phyloP scores from a whole-genome alignment of 768 basidiomycete genomes.

The Boletus bicolor region DNA sequence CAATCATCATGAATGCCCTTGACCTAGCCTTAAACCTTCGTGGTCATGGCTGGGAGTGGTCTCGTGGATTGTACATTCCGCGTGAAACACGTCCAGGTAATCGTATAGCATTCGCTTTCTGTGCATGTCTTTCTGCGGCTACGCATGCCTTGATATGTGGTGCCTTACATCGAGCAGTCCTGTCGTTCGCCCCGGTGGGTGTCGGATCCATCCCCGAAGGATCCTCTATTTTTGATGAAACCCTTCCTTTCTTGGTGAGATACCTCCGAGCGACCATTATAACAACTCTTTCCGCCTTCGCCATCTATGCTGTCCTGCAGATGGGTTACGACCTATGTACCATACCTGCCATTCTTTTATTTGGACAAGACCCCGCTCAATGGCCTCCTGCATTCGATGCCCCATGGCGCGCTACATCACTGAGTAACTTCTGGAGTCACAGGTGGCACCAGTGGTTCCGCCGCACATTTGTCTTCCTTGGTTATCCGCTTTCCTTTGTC shows the following conservation, averaged over 20 bases:
- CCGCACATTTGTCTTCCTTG: constrained; percentile 27
- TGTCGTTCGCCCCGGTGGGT: constrained; percentile 42
- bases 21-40: constrained; percentile 53
- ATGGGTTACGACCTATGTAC: constrained; percentile 26
- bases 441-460: constrained; percentile 40
- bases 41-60: constrained; percentile 63
- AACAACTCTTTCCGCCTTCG: constrained; percentile 40
- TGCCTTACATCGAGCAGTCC: constrained; percentile 42
- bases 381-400: constrained; percentile 35
- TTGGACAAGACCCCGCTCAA: constrained; percentile 27
- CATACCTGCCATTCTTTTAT: constrained; percentile 24
- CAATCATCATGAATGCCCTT: constrained; percentile 36
- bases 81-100: constrained; percentile 41
- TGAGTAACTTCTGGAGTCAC: constrained; percentile 36
- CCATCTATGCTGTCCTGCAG: constrained; percentile 45
- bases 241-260: constrained; percentile 24
- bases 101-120: constrained; percentile 34
- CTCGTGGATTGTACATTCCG: constrained; percentile 29
- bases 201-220: constrained; percentile 24
- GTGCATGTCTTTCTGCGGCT: constrained; percentile 34
- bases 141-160: constrained; percentile 42
- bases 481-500: constrained; percentile 30
- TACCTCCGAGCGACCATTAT: constrained; percentile 42
- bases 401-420: constrained; percentile 37
- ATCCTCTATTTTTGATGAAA: constrained; percentile 31